A percentile compares a stretch with the other conserved stretches of the same genome.
Evolutionary conservation across 257 asterid genomes (phyloP).

Genomic region (Solanum chiquidenum): DNA sequence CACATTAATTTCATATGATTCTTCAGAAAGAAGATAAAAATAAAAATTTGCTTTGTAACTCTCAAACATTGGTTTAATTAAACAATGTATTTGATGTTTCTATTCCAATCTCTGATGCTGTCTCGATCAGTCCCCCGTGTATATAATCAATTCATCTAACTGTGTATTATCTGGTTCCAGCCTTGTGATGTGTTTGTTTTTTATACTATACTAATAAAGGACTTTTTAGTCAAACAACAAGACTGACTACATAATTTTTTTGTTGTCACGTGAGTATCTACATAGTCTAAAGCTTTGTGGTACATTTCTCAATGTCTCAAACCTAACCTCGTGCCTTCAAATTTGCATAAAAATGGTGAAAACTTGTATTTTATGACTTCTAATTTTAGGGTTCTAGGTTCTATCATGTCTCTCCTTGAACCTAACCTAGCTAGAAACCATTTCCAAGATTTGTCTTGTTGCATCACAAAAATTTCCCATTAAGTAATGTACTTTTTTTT

Average conservation of each 20-base stretch:
- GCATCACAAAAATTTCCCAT: background rate
- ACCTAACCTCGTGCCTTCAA: conserved; percentile 49
- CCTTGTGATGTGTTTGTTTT: conserved; percentile 34
- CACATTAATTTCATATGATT: conserved; percentile 62
- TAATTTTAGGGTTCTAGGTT: conserved; percentile 4
- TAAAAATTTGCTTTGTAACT: conserved; percentile 20
- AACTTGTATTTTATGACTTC: conserved; percentile 13
- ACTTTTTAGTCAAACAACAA: conserved; percentile 26
- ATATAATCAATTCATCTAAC: conserved; percentile 12
- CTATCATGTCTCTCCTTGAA: conserved; percentile 13
- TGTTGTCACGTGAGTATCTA: conserved; percentile 59
- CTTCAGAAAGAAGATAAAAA: conserved; percentile 8
- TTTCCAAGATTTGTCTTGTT: conserved; percentile 3
- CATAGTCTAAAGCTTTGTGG: conserved; percentile 1
- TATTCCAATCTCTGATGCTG: conserved; percentile 63
- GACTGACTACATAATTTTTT: conserved; percentile 31
- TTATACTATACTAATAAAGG: conserved; percentile 23
- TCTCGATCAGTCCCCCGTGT: conserved; percentile 18
- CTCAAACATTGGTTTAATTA: conserved; percentile 26
- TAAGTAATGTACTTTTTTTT: background rate
- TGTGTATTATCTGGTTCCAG: conserved; percentile 47
- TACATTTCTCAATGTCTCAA: conserved; percentile 18
- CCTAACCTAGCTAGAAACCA: background rate
- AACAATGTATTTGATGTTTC: conserved; percentile 55
- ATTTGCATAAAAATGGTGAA: conserved; percentile 23